These are phyloP conservation scores for Pulveroboletus sp. DNA, from an alignment of 768 basidiomycete genomes.

Conservation along the genomic window DNA sequence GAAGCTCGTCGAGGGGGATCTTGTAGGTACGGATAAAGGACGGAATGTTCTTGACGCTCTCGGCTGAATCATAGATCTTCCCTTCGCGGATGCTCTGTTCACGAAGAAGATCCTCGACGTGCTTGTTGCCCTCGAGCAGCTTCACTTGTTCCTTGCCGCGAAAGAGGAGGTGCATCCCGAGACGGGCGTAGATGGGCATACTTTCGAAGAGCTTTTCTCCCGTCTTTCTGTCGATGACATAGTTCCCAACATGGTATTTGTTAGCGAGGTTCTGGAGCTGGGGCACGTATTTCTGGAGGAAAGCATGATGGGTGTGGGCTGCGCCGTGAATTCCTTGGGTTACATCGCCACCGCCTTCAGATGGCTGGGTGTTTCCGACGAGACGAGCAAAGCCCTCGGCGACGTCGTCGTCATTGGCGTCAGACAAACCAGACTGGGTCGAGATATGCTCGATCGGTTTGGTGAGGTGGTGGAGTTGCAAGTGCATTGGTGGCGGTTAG, in stretches of 20 bases:
- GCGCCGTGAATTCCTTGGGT: slow-evolving; percentile 31
- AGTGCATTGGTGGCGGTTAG: slow-evolving; percentile 13
- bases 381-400: slow-evolving; percentile 20
- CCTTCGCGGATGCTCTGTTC: slow-evolving; percentile 58
- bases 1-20: slow-evolving; percentile 55
- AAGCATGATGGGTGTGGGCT: slow-evolving; percentile 32
- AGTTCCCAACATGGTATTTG: slow-evolving; percentile 58
- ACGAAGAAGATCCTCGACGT: slow-evolving; percentile 46
- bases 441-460: slow-evolving; percentile 30
- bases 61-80: slow-evolving; percentile 48
- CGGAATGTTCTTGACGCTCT: slow-evolving; percentile 48
- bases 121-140: slow-evolving; percentile 43
- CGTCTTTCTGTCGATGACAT: slow-evolving; percentile 45
- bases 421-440: slow-evolving; percentile 12
- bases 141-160: slow-evolving; percentile 50
- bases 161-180: slow-evolving; percentile 78
- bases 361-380: slow-evolving; percentile 16
- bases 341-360: slow-evolving; percentile 12
- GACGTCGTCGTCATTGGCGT: slow-evolving; percentile 17
- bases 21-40: slow-evolving; percentile 55
- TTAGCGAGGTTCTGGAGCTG: slow-evolving; percentile 52
- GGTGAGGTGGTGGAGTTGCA: slow-evolving; percentile 15
- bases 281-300: slow-evolving; percentile 49
- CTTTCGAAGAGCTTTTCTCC: slow-evolving; percentile 59
- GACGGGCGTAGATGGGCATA: slow-evolving; percentile 69